Conservation (phyloP, 495 filamentous ascomycete genomes). For the Trichocladium uniseriatum region DNA sequence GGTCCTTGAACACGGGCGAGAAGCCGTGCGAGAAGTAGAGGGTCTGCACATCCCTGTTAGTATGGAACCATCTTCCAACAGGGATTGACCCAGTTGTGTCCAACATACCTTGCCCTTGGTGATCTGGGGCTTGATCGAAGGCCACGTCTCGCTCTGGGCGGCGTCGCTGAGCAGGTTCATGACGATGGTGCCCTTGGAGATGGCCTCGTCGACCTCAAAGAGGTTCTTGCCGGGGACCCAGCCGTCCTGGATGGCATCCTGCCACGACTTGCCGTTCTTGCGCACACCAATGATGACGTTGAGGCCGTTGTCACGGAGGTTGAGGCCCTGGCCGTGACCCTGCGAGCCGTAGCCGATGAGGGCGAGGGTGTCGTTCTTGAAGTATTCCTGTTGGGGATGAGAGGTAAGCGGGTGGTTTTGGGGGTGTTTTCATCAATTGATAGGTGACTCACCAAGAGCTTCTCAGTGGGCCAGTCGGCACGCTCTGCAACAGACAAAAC, state of each 20-base stretch:
- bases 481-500: constrained; percentile 55
- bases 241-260: constrained; percentile 92
- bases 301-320: constrained; percentile 96
- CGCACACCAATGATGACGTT: constrained; percentile 98
- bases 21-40: constrained; percentile 99
- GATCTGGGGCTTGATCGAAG: constrained; percentile 90
- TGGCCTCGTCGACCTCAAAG: constrained; percentile 94
- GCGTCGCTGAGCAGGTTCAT: constrained; percentile 99
- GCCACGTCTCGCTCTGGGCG: constrained; percentile 97
- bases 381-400: constrained; percentile 65
- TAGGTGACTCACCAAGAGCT: constrained; percentile 73
- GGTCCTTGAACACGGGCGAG: constrained; percentile 98
- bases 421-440: no score
- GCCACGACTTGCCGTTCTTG: constrained; percentile 96
- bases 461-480: constrained; percentile 95
- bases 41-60: constrained; percentile 45
- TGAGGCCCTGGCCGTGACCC: constrained; percentile 95
- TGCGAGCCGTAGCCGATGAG: constrained; percentile 99
- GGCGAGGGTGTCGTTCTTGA: constrained; percentile 98
- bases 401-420: no score
- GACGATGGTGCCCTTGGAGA: constrained; percentile 84
- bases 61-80: background rate
- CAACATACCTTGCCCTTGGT: constrained; percentile 85
- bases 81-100: background rate
- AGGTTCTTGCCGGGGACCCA: constrained; percentile 98